Conservation (phyloP, 306 rosid species). For the Astragalus membranaceus region DNA sequence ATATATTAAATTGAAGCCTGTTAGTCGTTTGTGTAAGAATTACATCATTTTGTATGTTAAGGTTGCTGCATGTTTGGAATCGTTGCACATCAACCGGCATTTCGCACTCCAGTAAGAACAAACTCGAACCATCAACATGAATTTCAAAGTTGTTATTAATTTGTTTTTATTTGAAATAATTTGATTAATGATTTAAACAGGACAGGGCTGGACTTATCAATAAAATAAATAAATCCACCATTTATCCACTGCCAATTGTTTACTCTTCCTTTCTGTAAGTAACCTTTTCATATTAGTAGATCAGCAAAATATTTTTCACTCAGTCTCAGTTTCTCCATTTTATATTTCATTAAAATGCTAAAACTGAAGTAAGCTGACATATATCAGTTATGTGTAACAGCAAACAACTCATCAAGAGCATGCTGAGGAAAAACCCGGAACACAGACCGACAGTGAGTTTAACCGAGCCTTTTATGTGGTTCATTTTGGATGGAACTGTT, state of each 20-base stretch:
- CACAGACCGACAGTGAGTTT: conserved; percentile 91
- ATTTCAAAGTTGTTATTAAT: conserved; percentile 8
- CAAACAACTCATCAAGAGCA: conserved; percentile 90
- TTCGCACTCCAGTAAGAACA: conserved; percentile 79
- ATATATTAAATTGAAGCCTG: conserved; percentile 1
- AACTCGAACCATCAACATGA: conserved; percentile 14
- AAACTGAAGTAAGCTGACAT: conserved; percentile 13
- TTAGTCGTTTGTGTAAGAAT: conserved; percentile 20
- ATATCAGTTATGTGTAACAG: conserved; percentile 31
- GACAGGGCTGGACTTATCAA: conserved; percentile 91
- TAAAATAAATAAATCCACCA: conserved; percentile 78
- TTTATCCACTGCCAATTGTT: conserved; percentile 89
- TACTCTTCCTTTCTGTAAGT: conserved; percentile 88
- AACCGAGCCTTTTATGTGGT: conserved; percentile 2
- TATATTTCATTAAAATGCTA: no score
- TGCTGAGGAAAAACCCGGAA: conserved; percentile 95
- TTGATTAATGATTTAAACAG: conserved; percentile 45
- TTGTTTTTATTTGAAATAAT: no score
- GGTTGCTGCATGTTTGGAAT: conserved; percentile 98
- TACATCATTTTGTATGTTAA: conserved; percentile 28
- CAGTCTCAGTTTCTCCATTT: not conserved
- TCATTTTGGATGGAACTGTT: not conserved
- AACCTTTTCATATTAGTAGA: not conserved
- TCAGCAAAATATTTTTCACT: not conserved
- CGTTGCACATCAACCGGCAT: conserved; percentile 87